Conservation (phyloP, 805 yeast genomes). For the Tetrapisispora iriomotensis region DNA sequence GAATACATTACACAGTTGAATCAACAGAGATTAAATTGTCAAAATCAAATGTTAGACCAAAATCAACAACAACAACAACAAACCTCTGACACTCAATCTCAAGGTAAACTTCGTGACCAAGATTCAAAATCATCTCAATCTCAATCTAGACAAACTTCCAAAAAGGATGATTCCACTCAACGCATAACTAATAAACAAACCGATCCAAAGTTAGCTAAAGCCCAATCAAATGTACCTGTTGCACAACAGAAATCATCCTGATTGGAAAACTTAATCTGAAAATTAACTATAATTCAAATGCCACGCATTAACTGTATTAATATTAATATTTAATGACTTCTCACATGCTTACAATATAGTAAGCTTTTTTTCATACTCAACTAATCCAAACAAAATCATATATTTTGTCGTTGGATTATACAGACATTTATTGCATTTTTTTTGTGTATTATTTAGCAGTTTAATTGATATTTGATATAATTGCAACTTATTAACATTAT, state of each 20-base stretch:
- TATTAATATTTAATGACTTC: constrained; percentile 2
- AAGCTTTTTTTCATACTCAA: too few species aligned
- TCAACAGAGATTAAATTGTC: constrained; percentile 23
- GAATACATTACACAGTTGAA: constrained; percentile 35
- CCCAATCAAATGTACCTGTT: constrained; percentile 3
- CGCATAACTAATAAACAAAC: not conserved
- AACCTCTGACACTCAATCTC: not conserved
- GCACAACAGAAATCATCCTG: constrained; percentile 4
- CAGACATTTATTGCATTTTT: constrained; percentile 3
- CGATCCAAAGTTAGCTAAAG: not conserved
- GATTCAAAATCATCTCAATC: not conserved
- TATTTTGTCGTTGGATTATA: not conserved
- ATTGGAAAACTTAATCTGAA: too few species aligned
- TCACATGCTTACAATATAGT: too few species aligned
- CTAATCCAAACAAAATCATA: too few species aligned
- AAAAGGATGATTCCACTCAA: not conserved
- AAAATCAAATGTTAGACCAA: constrained; percentile 20
- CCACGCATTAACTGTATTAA: constrained; percentile 4
- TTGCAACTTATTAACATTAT: not conserved
- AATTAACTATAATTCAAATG: constrained; percentile 1
- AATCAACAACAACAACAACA: constrained; percentile 8
- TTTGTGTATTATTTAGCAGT: not conserved
- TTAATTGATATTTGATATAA: not conserved
- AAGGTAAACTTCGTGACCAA: not conserved
- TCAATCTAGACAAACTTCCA: not conserved